These are phyloP conservation scores for Tirmania nivea DNA, from an alignment of 495 filamentous ascomycete species.

Conservation along the genomic window DNA sequence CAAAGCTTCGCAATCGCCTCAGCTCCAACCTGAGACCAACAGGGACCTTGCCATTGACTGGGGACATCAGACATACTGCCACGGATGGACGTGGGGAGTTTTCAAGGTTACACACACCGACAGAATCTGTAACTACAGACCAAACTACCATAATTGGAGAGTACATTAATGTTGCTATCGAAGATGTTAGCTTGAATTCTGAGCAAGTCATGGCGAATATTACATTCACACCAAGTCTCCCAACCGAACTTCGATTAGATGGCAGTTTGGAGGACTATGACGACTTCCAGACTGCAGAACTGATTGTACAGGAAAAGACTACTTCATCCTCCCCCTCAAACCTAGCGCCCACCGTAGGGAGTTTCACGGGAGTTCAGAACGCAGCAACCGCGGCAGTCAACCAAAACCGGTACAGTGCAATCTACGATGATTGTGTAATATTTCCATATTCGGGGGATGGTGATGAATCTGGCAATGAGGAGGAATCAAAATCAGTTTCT, in stretches of 20 bases:
- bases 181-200: not conserved
- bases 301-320: not conserved
- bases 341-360: not conserved
- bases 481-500: not conserved
- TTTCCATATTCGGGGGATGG: slow-evolving; percentile 6
- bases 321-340: not conserved
- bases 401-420: slow-evolving; percentile 5
- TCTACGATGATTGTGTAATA: slow-evolving; percentile 11
- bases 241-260: not conserved
- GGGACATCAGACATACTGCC: not conserved
- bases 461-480: not conserved
- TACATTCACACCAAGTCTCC: not conserved
- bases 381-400: not conserved
- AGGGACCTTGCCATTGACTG: not conserved
- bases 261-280: slow-evolving; percentile 5
- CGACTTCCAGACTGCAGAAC: not conserved
- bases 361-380: not conserved
- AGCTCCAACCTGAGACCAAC: slow-evolving; percentile 8
- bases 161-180: slow-evolving; percentile 1
- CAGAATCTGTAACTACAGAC: not conserved
- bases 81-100: not conserved
- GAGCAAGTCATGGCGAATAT: not conserved
- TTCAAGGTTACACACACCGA: not conserved
- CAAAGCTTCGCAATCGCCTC: slow-evolving; percentile 11
- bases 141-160: not conserved